Evolutionary conservation across 371 early-diverging fungal species (phyloP).

Genomic region (Mortierella sp.): DNA sequence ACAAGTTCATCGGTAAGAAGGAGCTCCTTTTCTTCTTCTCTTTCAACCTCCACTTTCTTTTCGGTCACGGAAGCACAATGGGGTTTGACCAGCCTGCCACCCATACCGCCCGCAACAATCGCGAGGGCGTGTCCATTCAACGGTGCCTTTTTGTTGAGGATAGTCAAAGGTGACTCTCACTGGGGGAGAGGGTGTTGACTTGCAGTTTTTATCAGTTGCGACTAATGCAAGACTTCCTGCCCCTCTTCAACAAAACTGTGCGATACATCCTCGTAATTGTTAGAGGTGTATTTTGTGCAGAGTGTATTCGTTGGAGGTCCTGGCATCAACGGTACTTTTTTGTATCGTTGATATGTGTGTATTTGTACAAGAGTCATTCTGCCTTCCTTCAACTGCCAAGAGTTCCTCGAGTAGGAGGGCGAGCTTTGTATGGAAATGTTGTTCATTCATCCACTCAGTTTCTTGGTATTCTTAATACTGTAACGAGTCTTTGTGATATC

Average conservation of each 20-base stretch:
- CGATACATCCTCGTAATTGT: neutral
- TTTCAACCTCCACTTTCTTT: too few species aligned
- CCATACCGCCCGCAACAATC: conserved; percentile 14
- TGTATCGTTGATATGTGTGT: neutral
- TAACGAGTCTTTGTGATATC: neutral
- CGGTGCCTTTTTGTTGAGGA: conserved; percentile 5
- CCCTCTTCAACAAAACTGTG: neutral
- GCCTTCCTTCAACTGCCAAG: neutral
- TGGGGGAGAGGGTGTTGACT: neutral
- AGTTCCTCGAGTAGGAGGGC: neutral
- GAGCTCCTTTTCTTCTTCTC: neutral
- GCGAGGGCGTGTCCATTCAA: conserved; percentile 6
- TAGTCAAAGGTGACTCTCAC: neutral
- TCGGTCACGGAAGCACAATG: neutral
- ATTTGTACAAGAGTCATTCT: neutral
- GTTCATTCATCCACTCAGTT: neutral
- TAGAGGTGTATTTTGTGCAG: neutral
- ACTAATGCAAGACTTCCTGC: neutral
- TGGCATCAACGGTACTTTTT: conserved; percentile 10
- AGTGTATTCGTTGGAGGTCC: conserved; percentile 5
- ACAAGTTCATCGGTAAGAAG: neutral
- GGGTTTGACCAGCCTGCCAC: neutral
- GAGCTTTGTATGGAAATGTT: neutral
- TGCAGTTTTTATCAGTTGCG: conserved; percentile 6
- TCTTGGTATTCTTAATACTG: neutral